Evolutionary conservation across 306 rosid species (phyloP).

Genomic region (Rubus parviflorus): DNA sequence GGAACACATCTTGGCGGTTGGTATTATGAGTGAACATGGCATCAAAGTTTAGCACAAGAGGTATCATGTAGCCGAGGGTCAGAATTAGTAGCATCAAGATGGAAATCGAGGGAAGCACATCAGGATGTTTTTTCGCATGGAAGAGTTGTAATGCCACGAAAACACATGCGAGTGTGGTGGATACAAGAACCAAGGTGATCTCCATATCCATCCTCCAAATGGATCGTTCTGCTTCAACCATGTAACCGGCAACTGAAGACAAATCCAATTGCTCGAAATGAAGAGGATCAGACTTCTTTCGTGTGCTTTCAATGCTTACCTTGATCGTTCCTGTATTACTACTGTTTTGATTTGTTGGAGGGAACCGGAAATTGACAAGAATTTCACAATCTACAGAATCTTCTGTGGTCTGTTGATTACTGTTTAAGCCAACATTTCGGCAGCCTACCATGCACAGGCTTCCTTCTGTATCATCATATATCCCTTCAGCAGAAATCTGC

Average conservation of each 20-base stretch:
- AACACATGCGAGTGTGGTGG: constrained; percentile 45
- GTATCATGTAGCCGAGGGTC: constrained; percentile 46
- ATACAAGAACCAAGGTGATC: constrained; percentile 44
- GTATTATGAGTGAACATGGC: constrained; percentile 39
- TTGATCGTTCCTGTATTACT: constrained; percentile 14
- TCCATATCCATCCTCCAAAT: constrained; percentile 57
- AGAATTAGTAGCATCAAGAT: constrained; percentile 47
- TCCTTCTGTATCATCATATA: constrained; percentile 50
- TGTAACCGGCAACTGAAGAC: constrained; percentile 23
- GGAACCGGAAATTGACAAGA: constrained; percentile 43
- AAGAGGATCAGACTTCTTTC: constrained; percentile 40
- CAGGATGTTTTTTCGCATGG: constrained; percentile 47
- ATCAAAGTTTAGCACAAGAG: constrained; percentile 55
- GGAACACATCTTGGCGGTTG: constrained; percentile 18
- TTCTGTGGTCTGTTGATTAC: not conserved
- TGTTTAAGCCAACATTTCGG: constrained; percentile 21
- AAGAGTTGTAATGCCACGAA: constrained; percentile 47
- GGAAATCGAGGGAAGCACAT: constrained; percentile 50
- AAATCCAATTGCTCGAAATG: constrained; percentile 34
- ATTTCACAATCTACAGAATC: constrained; percentile 47
- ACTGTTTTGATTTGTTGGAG: constrained; percentile 23
- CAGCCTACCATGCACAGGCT: constrained; percentile 68
- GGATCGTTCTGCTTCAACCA: not conserved
- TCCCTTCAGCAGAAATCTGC: constrained; percentile 51
- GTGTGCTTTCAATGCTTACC: constrained; percentile 49